Conservation (phyloP, 139 green algal species). For the Yamagishiella unicocca region DNA sequence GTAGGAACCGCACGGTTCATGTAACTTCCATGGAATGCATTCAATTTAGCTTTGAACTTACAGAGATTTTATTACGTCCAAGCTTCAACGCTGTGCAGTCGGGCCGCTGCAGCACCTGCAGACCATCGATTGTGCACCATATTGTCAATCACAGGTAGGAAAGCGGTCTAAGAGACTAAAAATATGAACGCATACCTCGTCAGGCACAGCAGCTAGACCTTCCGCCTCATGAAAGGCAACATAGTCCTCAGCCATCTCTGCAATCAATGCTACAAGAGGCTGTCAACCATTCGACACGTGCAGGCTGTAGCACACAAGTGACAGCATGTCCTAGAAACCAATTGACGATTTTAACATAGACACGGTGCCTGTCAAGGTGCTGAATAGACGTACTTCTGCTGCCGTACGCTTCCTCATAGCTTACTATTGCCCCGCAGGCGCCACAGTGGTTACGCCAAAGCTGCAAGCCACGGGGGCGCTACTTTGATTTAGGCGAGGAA, state of each 20-base stretch:
- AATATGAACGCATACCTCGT: conserved; percentile 1
- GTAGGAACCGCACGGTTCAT: neutral
- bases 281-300: neutral
- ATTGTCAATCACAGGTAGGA: neutral
- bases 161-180: neutral
- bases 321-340: no score
- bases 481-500: no score
- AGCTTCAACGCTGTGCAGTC: conserved; percentile 8
- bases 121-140: neutral
- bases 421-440: no score
- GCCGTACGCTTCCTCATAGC: no score
- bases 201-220: neutral
- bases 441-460: no score
- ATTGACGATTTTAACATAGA: no score
- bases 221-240: neutral
- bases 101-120: conserved; percentile 19
- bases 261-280: neutral
- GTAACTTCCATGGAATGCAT: neutral
- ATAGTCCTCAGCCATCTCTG: conserved; percentile 10
- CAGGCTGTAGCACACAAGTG: no score
- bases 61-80: neutral
- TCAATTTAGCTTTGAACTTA: neutral
- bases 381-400: no score
- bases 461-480: no score
- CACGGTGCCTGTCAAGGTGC: no score